These are phyloP conservation scores for Persicaria maculosa DNA, from an alignment of 148 eudicot genomes.

Conservation along the genomic window DNA sequence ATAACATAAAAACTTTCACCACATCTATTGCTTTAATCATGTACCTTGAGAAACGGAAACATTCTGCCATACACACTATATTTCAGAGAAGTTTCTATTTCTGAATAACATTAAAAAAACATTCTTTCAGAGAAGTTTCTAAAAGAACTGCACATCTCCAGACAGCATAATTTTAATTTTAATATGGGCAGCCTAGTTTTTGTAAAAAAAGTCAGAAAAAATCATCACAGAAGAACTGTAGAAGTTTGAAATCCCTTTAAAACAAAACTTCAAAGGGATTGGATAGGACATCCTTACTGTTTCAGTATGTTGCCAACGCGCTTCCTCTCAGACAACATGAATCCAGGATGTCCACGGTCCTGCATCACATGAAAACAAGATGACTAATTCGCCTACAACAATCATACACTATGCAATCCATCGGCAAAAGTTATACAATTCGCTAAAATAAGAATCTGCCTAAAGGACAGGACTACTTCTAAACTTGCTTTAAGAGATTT, in stretches of 20 bases:
- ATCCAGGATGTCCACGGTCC: conserved; percentile 99
- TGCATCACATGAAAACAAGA: conserved; percentile 21
- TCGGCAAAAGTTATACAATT: background rate
- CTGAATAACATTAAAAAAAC: background rate
- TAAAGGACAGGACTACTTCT: background rate
- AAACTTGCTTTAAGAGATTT: background rate
- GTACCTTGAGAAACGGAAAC: background rate
- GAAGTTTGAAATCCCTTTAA: background rate
- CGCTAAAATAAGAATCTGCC: background rate
- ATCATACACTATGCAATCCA: background rate
- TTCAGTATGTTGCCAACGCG: conserved; percentile 72
- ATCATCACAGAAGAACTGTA: background rate
- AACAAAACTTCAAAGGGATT: background rate
- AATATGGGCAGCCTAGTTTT: background rate
- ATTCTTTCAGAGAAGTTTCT: background rate
- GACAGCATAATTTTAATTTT: background rate
- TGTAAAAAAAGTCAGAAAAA: background rate
- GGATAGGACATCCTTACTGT: conserved; percentile 46
- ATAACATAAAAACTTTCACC: too few species aligned
- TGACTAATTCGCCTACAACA: background rate
- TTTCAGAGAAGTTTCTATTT: background rate
- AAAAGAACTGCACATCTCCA: background rate
- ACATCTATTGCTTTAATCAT: background rate
- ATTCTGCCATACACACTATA: too few species aligned
- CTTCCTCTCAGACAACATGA: conserved; percentile 78